Conservation (phyloP, 352 stramenopile genomes). For the Phytophthora quininea region DNA sequence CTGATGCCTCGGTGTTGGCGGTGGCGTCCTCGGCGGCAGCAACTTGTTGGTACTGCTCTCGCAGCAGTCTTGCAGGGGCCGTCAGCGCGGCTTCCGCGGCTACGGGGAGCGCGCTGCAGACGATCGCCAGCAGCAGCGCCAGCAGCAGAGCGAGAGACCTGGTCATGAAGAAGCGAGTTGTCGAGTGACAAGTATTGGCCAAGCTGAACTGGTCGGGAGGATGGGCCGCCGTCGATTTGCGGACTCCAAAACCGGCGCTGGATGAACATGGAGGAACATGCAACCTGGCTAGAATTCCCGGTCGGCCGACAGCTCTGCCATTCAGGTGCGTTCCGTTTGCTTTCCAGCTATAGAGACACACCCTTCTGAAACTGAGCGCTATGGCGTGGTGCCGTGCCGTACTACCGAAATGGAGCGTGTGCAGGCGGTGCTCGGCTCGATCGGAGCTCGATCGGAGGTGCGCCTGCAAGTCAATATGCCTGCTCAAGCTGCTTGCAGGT, state of each 20-base stretch:
- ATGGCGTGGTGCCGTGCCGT: too few species aligned
- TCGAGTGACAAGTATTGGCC: conserved; percentile 18
- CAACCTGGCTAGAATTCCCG: too few species aligned
- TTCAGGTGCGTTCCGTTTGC: too few species aligned
- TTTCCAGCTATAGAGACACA: too few species aligned
- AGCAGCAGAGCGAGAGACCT: conserved; percentile 6
- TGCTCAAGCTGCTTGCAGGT: too few species aligned
- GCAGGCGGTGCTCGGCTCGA: too few species aligned
- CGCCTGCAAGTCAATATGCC: too few species aligned
- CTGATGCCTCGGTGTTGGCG: conserved; percentile 12
- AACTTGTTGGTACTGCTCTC: conserved; percentile 9
- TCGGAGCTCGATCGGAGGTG: too few species aligned
- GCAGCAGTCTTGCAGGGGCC: conserved; percentile 15
- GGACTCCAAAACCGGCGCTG: conserved; percentile 2
- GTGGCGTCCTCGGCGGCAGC: background rate
- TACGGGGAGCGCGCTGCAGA: conserved; percentile 15
- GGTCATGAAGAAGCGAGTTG: conserved; percentile 22
- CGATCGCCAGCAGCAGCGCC: conserved; percentile 28
- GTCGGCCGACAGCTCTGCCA: too few species aligned
- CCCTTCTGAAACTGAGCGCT: too few species aligned
- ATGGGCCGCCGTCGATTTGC: conserved; percentile 7
- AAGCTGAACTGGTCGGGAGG: conserved; percentile 19
- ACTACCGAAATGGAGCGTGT: too few species aligned
- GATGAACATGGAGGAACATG: background rate
- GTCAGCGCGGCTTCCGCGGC: conserved; percentile 12